phyloP scores from a whole-genome alignment of 768 basidiomycete genomes.

The Obba rivulosa region DNA sequence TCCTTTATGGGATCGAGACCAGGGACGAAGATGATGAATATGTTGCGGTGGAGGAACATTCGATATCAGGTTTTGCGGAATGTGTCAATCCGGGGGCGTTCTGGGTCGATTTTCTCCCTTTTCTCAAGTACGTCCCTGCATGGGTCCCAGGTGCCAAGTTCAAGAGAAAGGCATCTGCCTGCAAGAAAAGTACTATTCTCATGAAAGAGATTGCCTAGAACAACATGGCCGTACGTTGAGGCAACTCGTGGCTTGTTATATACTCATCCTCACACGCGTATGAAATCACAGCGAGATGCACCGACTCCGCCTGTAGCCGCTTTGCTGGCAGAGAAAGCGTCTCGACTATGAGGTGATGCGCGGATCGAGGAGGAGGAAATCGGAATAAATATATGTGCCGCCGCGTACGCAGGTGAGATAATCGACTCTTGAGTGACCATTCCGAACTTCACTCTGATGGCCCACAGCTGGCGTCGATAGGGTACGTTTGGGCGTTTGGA shows the following conservation, averaged over 20 bases:
- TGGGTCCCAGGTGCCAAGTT: constrained; percentile 40
- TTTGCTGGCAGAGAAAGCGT: no score
- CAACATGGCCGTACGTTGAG: constrained; percentile 23
- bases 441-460: no score
- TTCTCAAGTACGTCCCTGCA: constrained; percentile 43
- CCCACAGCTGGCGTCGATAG: constrained; percentile 17
- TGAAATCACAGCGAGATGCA: no score
- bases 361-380: no score
- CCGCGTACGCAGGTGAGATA: no score
- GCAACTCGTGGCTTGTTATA: no score
- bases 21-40: constrained; percentile 12
- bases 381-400: no score
- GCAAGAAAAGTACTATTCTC: constrained; percentile 14
- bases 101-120: constrained; percentile 30
- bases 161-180: constrained; percentile 26
- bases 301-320: no score
- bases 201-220: constrained; percentile 22
- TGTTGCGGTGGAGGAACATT: constrained; percentile 16
- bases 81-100: constrained; percentile 25
- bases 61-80: constrained; percentile 15
- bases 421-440: no score
- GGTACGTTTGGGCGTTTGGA: constrained; percentile 1
- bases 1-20: constrained; percentile 23
- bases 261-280: no score
- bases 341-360: no score